These are phyloP conservation scores for Volutella citrinella DNA, from an alignment of 2,329 filamentous ascomycete species.

Conservation along the genomic window DNA sequence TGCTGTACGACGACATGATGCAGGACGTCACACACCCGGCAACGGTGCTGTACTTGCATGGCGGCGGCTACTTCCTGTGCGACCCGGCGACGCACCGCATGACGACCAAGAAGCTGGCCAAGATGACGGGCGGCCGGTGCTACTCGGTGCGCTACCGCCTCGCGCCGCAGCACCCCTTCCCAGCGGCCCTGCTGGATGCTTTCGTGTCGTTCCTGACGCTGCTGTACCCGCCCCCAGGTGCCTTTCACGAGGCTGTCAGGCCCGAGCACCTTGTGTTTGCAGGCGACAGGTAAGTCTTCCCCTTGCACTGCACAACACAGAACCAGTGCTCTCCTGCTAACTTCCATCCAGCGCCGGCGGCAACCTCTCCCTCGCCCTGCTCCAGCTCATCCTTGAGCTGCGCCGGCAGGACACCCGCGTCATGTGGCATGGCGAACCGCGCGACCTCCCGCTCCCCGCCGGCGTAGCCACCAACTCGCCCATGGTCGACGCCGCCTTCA, in stretches of 20 bases:
- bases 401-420: slow-evolving; percentile 44
- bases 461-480: slow-evolving; percentile 62
- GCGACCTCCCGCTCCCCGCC: slow-evolving; percentile 63
- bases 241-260: slow-evolving; percentile 63
- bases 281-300: slow-evolving; percentile 59
- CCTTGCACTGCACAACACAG: no score
- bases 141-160: slow-evolving; percentile 74
- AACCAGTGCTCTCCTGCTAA: no score
- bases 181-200: slow-evolving; percentile 69
- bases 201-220: slow-evolving; percentile 70
- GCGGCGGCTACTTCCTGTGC: slow-evolving; percentile 70
- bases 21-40: slow-evolving; percentile 60
- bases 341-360: slow-evolving; percentile 70
- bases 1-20: slow-evolving; percentile 66
- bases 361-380: slow-evolving; percentile 63
- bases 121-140: slow-evolving; percentile 63
- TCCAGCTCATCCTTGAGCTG: slow-evolving; percentile 68
- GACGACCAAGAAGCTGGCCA: slow-evolving; percentile 58
- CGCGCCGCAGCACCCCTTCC: slow-evolving; percentile 72
- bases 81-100: slow-evolving; percentile 67
- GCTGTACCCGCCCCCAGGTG: slow-evolving; percentile 66
- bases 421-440: slow-evolving; percentile 56
- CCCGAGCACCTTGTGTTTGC: slow-evolving; percentile 66
- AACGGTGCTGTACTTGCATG: slow-evolving; percentile 73
- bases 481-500: slow-evolving; percentile 70